Conservation (phyloP, 2,329 filamentous ascomycete species). For the Fusarium dlaminii region DNA sequence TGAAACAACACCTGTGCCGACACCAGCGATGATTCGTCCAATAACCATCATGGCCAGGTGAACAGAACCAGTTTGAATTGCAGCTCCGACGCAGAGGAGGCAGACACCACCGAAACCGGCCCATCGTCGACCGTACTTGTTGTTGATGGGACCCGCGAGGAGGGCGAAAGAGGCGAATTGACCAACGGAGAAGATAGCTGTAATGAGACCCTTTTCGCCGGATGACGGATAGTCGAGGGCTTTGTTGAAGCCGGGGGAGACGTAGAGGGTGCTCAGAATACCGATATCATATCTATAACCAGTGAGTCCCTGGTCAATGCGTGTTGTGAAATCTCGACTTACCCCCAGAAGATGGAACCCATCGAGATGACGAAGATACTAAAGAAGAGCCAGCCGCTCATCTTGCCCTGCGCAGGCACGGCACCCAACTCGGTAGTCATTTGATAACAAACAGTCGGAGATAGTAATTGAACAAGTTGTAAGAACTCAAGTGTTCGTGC, state of each 20-base stretch:
- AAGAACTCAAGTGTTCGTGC: not conserved
- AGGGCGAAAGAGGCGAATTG: constrained; percentile 11
- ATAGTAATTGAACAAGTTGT: not conserved
- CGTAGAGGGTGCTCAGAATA: constrained; percentile 16
- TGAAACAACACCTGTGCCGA: constrained; percentile 9
- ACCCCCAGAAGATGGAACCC: constrained; percentile 22
- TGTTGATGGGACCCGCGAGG: constrained; percentile 2
- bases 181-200: constrained; percentile 11
- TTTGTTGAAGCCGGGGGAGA: constrained; percentile 14
- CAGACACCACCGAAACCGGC: constrained; percentile 4
- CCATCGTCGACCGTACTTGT: constrained; percentile 5
- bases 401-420: constrained; percentile 2
- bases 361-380: constrained; percentile 15
- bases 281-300: constrained; percentile 5
- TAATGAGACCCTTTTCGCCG: constrained; percentile 14
- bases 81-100: constrained; percentile 9
- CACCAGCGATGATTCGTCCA: constrained; percentile 12
- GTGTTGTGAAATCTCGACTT: fast-evolving
- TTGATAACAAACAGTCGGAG: not conserved
- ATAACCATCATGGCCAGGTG: constrained; percentile 18
- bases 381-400: constrained; percentile 16
- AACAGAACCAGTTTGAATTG: constrained; percentile 17
- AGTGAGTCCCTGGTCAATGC: not conserved
- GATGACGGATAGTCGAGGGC: not conserved
- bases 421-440: constrained; percentile 9